Percentiles rank a stretch among this genome's conserved stretches.
These are phyloP conservation scores for Jacaranda mimosifolia DNA, from an alignment of 257 asterid genomes.

Conservation along the genomic window DNA sequence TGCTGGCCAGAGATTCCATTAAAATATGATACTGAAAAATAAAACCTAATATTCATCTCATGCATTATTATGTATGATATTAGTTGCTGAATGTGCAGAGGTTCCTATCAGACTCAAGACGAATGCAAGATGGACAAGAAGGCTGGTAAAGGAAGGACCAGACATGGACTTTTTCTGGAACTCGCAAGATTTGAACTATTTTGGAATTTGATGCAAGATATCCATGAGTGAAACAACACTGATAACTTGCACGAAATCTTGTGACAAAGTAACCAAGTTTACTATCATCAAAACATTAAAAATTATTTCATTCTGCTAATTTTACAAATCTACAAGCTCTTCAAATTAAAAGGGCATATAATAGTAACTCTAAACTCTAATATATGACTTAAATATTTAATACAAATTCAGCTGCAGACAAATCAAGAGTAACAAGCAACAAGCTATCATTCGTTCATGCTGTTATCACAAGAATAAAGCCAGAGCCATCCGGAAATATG, in stretches of 20 bases:
- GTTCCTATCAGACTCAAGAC: neutral
- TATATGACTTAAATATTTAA: neutral
- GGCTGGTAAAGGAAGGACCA: neutral
- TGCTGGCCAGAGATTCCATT: neutral
- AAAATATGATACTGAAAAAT: neutral
- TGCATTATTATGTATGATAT: neutral
- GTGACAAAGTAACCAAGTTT: neutral
- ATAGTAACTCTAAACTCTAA: neutral
- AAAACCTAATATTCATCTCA: neutral
- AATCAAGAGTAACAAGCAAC: no score
- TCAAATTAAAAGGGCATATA: neutral
- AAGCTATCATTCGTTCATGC: no score
- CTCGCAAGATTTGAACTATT: neutral
- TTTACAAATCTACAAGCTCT: constrained; percentile 17
- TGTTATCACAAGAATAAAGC: neutral
- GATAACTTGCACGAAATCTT: neutral
- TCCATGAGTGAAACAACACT: neutral
- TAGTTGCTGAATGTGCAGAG: no score
- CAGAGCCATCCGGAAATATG: neutral
- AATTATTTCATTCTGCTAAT: constrained; percentile 1
- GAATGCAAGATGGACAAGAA: neutral
- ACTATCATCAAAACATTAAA: neutral
- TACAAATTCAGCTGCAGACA: no score
- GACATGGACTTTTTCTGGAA: neutral
- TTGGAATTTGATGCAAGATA: neutral